A percentile compares a stretch with the other conserved stretches of the same genome.
phyloP scores from a whole-genome alignment of 495 filamentous ascomycete species.

The Daldinia vernicosa region DNA sequence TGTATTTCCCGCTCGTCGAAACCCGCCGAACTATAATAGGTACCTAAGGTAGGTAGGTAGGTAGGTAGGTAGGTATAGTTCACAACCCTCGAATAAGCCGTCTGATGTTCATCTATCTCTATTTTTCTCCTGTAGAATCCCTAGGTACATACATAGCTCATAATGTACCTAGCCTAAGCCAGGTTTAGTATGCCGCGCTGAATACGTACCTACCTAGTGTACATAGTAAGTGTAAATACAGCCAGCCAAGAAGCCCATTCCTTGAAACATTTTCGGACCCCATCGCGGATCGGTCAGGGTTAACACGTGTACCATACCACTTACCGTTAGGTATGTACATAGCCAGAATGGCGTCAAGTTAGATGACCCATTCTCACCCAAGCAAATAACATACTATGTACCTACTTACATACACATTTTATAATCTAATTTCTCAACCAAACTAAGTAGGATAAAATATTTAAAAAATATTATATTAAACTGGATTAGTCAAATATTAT shows the following conservation, averaged over 20 bases:
- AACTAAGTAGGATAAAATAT: too few relatives aligned
- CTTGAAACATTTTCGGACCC: conserved; percentile 13
- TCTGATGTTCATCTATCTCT: background rate
- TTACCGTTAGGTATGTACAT: conserved; percentile 11
- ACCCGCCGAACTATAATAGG: background rate
- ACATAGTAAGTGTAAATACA: too few relatives aligned
- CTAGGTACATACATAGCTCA: background rate
- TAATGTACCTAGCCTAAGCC: background rate
- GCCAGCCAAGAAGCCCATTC: background rate
- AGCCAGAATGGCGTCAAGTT: too few relatives aligned
- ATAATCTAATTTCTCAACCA: too few relatives aligned
- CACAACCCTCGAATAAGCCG: background rate
- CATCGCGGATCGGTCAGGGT: conserved; percentile 22
- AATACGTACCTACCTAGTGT: too few relatives aligned
- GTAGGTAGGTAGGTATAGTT: too few relatives aligned
- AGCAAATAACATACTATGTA: too few relatives aligned
- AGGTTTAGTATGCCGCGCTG: background rate
- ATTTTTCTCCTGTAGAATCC: background rate
- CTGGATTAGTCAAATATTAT: too few relatives aligned
- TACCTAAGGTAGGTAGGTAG: too few relatives aligned
- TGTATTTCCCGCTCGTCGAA: background rate
- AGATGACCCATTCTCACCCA: too few relatives aligned
- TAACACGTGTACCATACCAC: conserved; percentile 8
- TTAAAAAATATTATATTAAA: too few relatives aligned
- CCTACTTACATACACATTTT: too few relatives aligned